A percentile compares a stretch with the other conserved stretches of the same genome.
These are phyloP conservation scores for Caloboletus inedulis DNA, from an alignment of 1,284 basidiomycete genomes.

Conservation along the genomic window DNA sequence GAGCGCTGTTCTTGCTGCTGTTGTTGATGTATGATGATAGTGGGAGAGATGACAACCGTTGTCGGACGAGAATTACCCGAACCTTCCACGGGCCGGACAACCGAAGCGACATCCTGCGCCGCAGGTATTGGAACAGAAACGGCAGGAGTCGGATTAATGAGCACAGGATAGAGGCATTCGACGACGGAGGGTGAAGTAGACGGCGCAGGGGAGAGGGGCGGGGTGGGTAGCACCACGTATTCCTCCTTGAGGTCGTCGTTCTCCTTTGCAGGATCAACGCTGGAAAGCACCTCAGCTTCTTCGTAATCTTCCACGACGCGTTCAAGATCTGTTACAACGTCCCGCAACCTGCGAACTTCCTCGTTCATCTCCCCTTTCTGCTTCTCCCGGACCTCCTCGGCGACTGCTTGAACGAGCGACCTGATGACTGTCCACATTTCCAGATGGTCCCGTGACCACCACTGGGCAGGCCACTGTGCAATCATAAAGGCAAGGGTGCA, in stretches of 20 bases:
- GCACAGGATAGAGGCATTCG: conserved; percentile 15
- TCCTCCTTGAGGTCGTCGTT: conserved; percentile 12
- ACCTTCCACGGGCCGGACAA: conserved; percentile 1
- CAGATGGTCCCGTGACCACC: conserved; percentile 58
- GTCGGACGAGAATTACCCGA: conserved; percentile 5
- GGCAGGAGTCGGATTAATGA: background rate
- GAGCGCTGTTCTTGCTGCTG: conserved; percentile 16
- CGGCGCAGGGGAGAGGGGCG: conserved; percentile 26
- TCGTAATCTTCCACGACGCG: conserved; percentile 37
- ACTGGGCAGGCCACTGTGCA: conserved; percentile 65
- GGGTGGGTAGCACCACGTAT: conserved; percentile 21
- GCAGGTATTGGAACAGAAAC: background rate
- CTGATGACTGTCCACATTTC: conserved; percentile 58
- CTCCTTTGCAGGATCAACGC: conserved; percentile 22
- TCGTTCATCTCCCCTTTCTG: conserved; percentile 38
- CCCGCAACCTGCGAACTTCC: conserved; percentile 46
- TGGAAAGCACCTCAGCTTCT: conserved; percentile 29
- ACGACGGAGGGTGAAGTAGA: conserved; percentile 16
- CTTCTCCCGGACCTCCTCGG: conserved; percentile 59
- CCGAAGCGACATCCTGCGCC: conserved; percentile 5
- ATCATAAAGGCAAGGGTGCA: conserved; percentile 56
- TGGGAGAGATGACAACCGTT: conserved; percentile 26
- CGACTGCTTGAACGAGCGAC: conserved; percentile 55
- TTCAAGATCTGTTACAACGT: conserved; percentile 50
- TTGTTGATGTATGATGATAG: conserved; percentile 29